Conservation (phyloP, 2,329 filamentous ascomycete genomes). For the Monosporascus ibericus region DNA sequence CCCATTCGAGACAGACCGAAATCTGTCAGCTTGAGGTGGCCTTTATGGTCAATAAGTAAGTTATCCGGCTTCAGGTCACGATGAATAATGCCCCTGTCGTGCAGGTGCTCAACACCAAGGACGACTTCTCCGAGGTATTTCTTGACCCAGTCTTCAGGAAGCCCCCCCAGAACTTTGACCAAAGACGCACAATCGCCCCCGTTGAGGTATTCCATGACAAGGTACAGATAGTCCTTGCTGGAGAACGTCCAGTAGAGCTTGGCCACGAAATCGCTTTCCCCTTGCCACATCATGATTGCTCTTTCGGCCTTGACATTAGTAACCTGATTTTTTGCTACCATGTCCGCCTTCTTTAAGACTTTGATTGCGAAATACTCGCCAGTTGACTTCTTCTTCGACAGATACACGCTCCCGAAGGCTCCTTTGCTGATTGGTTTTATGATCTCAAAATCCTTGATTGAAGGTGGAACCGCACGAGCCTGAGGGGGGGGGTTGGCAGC, state of each 20-base stretch:
- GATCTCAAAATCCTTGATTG: slow-evolving; percentile 98
- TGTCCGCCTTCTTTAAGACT: slow-evolving; percentile 98
- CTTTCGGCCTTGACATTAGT: slow-evolving; percentile 98
- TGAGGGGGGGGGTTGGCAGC: slow-evolving; percentile 74
- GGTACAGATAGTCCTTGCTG: slow-evolving; percentile 96
- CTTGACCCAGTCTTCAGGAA: slow-evolving; percentile 96
- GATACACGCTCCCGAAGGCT: slow-evolving; percentile 94
- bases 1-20: slow-evolving; percentile 98
- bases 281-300: slow-evolving; percentile 99
- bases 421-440: slow-evolving; percentile 99
- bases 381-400: slow-evolving; percentile 97
- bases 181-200: slow-evolving; percentile 94
- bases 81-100: slow-evolving; percentile 91
- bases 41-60: slow-evolving; percentile 91
- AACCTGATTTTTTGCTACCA: slow-evolving; percentile 99
- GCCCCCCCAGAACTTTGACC: slow-evolving; percentile 85
- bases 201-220: slow-evolving; percentile 99
- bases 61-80: slow-evolving; percentile 97
- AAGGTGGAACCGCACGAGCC: slow-evolving; percentile 82
- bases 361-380: slow-evolving; percentile 99
- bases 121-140: slow-evolving; percentile 97
- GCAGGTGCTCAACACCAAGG: slow-evolving; percentile 92
- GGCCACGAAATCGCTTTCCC: slow-evolving; percentile 96
- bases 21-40: slow-evolving; percentile 93
- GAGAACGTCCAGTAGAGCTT: slow-evolving; percentile 99